These are phyloP conservation scores for Cotoneaster glaucophyllus DNA, from an alignment of 306 rosid species.

Conservation along the genomic window DNA sequence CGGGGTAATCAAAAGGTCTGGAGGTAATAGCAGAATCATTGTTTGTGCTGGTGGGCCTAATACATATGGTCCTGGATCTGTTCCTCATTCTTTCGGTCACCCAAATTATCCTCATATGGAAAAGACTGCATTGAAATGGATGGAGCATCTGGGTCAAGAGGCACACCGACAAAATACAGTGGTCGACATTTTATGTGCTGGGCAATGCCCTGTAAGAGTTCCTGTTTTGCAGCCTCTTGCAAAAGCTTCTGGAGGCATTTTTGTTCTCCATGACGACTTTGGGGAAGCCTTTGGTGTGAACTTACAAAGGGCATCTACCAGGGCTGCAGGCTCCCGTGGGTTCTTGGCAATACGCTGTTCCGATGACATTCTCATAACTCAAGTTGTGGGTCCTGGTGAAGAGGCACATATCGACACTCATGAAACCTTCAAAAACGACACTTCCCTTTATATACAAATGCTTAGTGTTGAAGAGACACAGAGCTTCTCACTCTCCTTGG, in stretches of 20 bases:
- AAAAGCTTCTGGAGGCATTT: constrained; percentile 91
- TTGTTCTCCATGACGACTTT: constrained; percentile 94
- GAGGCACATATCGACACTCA: constrained; percentile 80
- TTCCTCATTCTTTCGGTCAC: constrained; percentile 81
- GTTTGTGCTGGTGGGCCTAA: constrained; percentile 96
- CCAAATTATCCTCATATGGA: constrained; percentile 95
- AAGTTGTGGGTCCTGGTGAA: constrained; percentile 92
- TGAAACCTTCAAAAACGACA: constrained; percentile 68
- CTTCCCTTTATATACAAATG: constrained; percentile 77
- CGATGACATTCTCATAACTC: constrained; percentile 74
- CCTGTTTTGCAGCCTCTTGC: constrained; percentile 94
- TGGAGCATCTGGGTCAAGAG: constrained; percentile 84
- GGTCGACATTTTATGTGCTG: constrained; percentile 93
- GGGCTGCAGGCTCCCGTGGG: constrained; percentile 92
- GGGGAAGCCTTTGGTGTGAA: constrained; percentile 99
- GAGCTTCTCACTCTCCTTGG: constrained; percentile 78
- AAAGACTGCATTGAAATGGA: constrained; percentile 85
- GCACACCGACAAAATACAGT: constrained; percentile 71
- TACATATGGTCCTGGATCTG: constrained; percentile 95
- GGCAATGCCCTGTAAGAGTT: constrained; percentile 95
- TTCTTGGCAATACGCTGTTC: constrained; percentile 76
- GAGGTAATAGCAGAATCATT: constrained; percentile 83
- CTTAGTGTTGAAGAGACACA: constrained; percentile 89
- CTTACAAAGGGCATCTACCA: constrained; percentile 88
- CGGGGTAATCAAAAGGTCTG: constrained; percentile 79